Conservation (phyloP, 352 stramenopile genomes). For the Pythium folliculosum region DNA sequence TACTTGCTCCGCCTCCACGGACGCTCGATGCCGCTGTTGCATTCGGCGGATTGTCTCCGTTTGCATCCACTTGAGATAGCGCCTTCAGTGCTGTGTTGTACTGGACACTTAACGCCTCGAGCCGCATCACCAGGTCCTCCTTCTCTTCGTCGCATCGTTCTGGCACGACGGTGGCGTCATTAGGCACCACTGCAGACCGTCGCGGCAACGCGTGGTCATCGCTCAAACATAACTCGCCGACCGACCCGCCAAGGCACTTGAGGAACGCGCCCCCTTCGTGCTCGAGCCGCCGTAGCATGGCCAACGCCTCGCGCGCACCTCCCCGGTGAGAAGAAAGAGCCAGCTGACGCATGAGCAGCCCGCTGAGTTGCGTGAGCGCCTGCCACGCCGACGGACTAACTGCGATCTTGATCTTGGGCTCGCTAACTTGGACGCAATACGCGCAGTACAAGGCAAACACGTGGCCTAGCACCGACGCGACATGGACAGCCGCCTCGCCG, state of each 20-base stretch:
- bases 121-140: conserved; percentile 10
- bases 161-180: not conserved
- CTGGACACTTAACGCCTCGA: conserved; percentile 19
- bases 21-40: not conserved
- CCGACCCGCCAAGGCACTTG: conserved; percentile 54
- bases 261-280: conserved; percentile 66
- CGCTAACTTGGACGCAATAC: conserved; percentile 58
- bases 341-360: conserved; percentile 29
- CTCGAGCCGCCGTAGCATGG: conserved; percentile 49
- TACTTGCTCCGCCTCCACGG: not conserved
- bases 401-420: conserved; percentile 66
- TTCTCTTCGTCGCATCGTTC: not conserved
- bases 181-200: not conserved
- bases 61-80: not conserved
- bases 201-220: not conserved
- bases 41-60: not conserved
- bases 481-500: conserved; percentile 9
- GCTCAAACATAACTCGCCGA: conserved; percentile 15
- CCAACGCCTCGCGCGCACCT: conserved; percentile 40
- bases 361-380: conserved; percentile 41
- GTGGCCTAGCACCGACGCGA: conserved; percentile 34
- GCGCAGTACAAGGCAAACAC: conserved; percentile 67
- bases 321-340: conserved; percentile 27
- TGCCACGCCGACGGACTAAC: conserved; percentile 49
- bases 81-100: conserved; percentile 15